A percentile compares a stretch with the other conserved stretches of the same genome.
phyloP scores from a whole-genome alignment of 2,329 filamentous ascomycete genomes.

The Pseudogymnoascus sp. region DNA sequence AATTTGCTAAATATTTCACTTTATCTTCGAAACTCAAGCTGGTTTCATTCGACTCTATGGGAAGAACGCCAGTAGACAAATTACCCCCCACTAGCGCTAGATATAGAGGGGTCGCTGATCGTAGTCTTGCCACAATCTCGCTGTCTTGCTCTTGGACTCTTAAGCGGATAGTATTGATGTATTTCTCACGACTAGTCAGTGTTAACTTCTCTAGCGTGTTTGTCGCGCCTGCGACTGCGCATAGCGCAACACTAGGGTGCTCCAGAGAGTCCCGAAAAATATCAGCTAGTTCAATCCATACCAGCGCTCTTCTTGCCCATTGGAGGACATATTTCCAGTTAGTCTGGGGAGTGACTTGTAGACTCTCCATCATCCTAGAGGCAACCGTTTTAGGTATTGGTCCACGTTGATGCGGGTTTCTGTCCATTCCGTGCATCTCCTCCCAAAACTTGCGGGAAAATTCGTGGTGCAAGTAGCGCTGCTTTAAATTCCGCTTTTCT shows the following conservation, averaged over 20 bases:
- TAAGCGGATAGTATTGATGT: conserved; percentile 14
- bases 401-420: conserved; percentile 9
- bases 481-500: conserved; percentile 15
- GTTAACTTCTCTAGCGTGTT: conserved; percentile 15
- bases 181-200: conserved; percentile 13
- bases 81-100: conserved; percentile 12
- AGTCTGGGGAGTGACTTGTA: conserved; percentile 12
- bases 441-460: conserved; percentile 17
- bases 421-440: conserved; percentile 12
- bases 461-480: conserved; percentile 16
- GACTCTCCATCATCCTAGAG: conserved; percentile 11
- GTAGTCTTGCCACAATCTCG: conserved; percentile 16
- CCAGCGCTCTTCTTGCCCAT: conserved; percentile 12
- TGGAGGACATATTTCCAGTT: conserved; percentile 13
- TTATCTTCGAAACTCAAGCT: too few relatives aligned
- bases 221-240: conserved; percentile 13
- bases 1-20: too few relatives aligned
- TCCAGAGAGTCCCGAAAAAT: conserved; percentile 13
- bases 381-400: conserved; percentile 12
- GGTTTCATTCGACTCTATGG: conserved; percentile 16
- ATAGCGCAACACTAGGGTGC: conserved; percentile 13
- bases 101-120: conserved; percentile 14
- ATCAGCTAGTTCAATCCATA: conserved; percentile 14
- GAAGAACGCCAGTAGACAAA: conserved; percentile 14
- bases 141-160: conserved; percentile 13